Evolutionary conservation across 306 rosid genomes (phyloP).

Genomic region (Vigna angularis): DNA sequence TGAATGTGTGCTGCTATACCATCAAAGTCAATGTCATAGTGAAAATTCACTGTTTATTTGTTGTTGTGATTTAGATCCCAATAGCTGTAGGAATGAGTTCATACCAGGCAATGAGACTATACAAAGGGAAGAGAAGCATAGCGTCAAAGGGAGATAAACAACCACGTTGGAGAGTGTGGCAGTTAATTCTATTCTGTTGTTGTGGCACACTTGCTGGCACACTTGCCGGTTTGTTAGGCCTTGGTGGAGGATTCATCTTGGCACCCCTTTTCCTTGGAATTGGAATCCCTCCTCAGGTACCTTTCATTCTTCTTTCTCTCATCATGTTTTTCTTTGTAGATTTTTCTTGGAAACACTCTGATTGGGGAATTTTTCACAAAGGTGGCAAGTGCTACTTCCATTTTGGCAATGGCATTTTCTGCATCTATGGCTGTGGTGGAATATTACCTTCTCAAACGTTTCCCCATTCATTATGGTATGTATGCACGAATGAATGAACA

Average conservation of each 20-base stretch:
- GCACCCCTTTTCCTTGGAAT: slow-evolving; percentile 62
- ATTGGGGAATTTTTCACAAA: slow-evolving; percentile 20
- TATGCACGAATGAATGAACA: background rate
- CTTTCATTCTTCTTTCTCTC: background rate
- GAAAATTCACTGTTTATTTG: slow-evolving; percentile 21
- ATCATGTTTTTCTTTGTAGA: background rate
- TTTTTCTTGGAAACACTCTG: background rate
- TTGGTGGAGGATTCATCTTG: slow-evolving; percentile 83
- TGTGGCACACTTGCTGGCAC: slow-evolving; percentile 71
- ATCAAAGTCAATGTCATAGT: background rate
- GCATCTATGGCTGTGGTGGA: slow-evolving; percentile 86
- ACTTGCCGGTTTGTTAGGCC: slow-evolving; percentile 80
- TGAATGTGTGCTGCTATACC: background rate
- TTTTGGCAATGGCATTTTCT: slow-evolving; percentile 79
- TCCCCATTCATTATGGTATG: slow-evolving; percentile 76
- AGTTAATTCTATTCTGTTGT: slow-evolving; percentile 51
- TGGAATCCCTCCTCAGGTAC: slow-evolving; percentile 84
- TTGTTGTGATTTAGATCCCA: slow-evolving; percentile 31
- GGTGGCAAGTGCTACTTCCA: slow-evolving; percentile 87
- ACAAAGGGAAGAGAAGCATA: slow-evolving; percentile 62
- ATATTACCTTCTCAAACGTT: slow-evolving; percentile 76
- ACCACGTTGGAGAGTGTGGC: slow-evolving; percentile 60
- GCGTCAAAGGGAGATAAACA: slow-evolving; percentile 66
- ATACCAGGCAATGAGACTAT: slow-evolving; percentile 48
- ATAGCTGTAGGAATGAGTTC: slow-evolving; percentile 41